These are phyloP conservation scores for Pythium volutum DNA, from an alignment of 352 stramenopile genomes.

Conservation along the genomic window DNA sequence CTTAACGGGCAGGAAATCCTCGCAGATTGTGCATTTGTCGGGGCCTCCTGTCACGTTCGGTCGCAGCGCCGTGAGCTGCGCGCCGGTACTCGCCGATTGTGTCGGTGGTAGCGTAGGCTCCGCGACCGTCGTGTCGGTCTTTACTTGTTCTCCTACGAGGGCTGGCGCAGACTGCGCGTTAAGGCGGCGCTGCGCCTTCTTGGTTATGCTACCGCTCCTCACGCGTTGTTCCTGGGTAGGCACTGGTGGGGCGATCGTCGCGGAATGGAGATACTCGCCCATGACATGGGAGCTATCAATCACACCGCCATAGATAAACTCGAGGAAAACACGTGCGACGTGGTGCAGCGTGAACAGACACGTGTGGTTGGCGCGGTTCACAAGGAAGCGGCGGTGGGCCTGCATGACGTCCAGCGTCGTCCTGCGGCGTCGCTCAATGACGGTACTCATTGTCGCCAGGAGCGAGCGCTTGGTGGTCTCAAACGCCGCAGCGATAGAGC, in stretches of 20 bases:
- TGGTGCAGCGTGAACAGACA: constrained; percentile 30
- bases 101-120: neutral
- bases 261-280: constrained; percentile 8
- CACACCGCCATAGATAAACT: constrained; percentile 37
- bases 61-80: neutral
- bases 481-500: constrained; percentile 43
- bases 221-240: neutral
- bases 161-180: constrained; percentile 8
- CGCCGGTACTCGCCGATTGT: too few species aligned
- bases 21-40: constrained; percentile 11
- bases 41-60: neutral
- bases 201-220: neutral
- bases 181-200: neutral
- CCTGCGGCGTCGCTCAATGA: constrained; percentile 34
- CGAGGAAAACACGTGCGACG: constrained; percentile 31
- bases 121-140: neutral
- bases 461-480: constrained; percentile 24
- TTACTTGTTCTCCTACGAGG: neutral
- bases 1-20: constrained; percentile 12
- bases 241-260: neutral
- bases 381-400: constrained; percentile 36
- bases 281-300: constrained; percentile 29
- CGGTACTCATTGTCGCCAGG: neutral
- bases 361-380: constrained; percentile 38
- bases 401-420: constrained; percentile 35